A percentile compares a stretch with the other conserved stretches of the same genome.
phyloP scores from a whole-genome alignment of 805 yeast genomes.

The Starmerella powellii region DNA sequence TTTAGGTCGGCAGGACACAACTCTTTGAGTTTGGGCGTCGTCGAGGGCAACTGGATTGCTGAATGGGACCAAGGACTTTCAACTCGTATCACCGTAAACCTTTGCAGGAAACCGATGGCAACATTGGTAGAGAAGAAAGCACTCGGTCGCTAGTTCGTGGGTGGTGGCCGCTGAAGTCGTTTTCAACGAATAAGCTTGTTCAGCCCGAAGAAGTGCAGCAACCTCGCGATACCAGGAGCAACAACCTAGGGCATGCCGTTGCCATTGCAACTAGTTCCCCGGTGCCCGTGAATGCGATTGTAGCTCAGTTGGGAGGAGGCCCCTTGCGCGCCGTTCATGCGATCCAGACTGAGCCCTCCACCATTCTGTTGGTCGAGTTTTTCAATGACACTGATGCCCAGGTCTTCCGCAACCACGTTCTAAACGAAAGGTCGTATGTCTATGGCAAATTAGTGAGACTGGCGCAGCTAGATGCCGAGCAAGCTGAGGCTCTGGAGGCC shows the following conservation, averaged over 20 bases:
- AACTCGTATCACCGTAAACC: background rate
- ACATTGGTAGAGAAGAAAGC: background rate
- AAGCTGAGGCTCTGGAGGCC: background rate
- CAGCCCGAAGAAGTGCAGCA: no score
- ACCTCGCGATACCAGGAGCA: no score
- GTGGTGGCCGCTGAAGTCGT: background rate
- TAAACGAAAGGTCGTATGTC: slow-evolving; percentile 2
- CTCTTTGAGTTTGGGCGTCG: no score
- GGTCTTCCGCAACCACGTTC: slow-evolving; percentile 1
- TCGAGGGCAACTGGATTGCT: no score
- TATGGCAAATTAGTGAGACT: slow-evolving; percentile 1
- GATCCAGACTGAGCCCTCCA: background rate
- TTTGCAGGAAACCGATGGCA: background rate
- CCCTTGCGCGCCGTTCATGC: slow-evolving; percentile 9
- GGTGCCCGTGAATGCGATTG: slow-evolving; percentile 5
- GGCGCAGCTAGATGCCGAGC: background rate
- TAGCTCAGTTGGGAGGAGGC: slow-evolving; percentile 23
- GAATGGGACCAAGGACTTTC: background rate
- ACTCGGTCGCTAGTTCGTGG: background rate
- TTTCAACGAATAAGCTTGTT: background rate
- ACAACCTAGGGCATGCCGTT: background rate
- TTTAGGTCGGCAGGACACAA: no score
- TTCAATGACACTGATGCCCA: slow-evolving; percentile 1
- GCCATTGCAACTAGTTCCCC: background rate
- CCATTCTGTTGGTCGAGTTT: slow-evolving; percentile 8